These are phyloP conservation scores for Pezicula rhizophila DNA, from an alignment of 2,329 filamentous ascomycete genomes.

Conservation along the genomic window DNA sequence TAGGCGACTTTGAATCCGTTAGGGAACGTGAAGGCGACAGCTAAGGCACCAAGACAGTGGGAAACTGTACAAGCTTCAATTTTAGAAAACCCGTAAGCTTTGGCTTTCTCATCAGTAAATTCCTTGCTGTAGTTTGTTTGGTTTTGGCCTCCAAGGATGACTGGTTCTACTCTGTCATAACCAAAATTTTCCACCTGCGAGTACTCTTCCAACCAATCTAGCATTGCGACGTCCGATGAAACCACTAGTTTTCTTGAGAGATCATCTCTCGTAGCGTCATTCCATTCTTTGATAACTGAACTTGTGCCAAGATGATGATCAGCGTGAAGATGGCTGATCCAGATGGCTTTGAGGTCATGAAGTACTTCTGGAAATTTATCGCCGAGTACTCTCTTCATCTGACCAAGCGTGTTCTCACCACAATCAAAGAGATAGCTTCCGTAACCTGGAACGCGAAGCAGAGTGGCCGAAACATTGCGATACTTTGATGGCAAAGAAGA, in stretches of 20 bases:
- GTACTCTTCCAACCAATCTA: constrained; percentile 74
- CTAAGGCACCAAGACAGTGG: constrained; percentile 77
- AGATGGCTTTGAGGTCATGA: constrained; percentile 72
- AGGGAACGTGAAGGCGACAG: constrained; percentile 70
- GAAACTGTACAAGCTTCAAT: constrained; percentile 63
- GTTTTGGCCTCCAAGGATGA: constrained; percentile 14
- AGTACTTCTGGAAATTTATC: constrained; percentile 65
- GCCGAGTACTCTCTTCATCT: constrained; percentile 69
- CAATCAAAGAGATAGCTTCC: constrained; percentile 90
- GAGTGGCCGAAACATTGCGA: constrained; percentile 86
- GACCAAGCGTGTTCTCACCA: constrained; percentile 87
- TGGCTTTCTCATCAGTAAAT: constrained; percentile 35
- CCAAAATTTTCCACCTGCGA: constrained; percentile 71
- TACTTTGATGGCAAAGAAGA: constrained; percentile 88
- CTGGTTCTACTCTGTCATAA: constrained; percentile 40
- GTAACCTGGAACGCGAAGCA: constrained; percentile 75
- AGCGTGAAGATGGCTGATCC: constrained; percentile 93
- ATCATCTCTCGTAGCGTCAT: constrained; percentile 40
- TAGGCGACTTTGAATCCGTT: constrained; percentile 83
- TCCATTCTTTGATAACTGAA: constrained; percentile 80
- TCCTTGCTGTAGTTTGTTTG: constrained; percentile 19
- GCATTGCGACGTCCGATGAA: constrained; percentile 65
- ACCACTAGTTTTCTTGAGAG: constrained; percentile 49
- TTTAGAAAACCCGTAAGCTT: constrained; percentile 54
- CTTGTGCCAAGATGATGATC: constrained; percentile 88